Percentiles rank a stretch among this genome's conserved stretches.
Conservation (phyloP, 352 stramenopile species). For the Peronospora belbahrii region DNA sequence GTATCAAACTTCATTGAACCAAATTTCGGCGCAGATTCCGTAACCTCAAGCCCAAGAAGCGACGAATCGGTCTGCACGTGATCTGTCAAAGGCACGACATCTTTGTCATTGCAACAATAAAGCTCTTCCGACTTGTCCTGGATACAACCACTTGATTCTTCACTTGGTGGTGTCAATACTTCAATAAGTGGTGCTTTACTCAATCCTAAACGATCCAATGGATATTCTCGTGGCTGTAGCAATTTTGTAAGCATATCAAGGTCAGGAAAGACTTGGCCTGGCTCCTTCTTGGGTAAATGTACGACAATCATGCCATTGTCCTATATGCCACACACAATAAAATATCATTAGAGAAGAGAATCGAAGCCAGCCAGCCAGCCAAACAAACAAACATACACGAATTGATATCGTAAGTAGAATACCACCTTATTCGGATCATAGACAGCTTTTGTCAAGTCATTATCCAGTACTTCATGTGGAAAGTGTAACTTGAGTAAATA, state of each 20-base stretch:
- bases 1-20: slow-evolving; percentile 12
- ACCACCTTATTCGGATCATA: slow-evolving; percentile 88
- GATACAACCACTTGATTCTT: slow-evolving; percentile 13
- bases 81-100: not conserved
- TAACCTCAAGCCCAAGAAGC: slow-evolving; percentile 45
- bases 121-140: slow-evolving; percentile 17
- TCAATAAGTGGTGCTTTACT: slow-evolving; percentile 71
- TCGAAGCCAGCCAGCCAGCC: too few relatives aligned
- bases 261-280: slow-evolving; percentile 85
- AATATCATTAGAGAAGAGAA: too few relatives aligned
- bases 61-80: slow-evolving; percentile 26
- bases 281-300: slow-evolving; percentile 85
- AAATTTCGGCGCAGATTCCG: slow-evolving; percentile 2
- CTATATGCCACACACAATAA: slow-evolving; percentile 30
- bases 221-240: slow-evolving; percentile 55
- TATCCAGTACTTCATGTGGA: slow-evolving; percentile 80
- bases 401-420: too few relatives aligned
- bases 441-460: slow-evolving; percentile 85
- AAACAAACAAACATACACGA: not conserved
- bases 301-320: slow-evolving; percentile 90
- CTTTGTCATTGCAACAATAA: not conserved
- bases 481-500: slow-evolving; percentile 96
- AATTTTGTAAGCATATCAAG: slow-evolving; percentile 91
- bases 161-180: slow-evolving; percentile 50
- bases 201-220: too few relatives aligned